phyloP scores from a whole-genome alignment of 2,329 filamentous ascomycete genomes.

The Aspergillus tubingensis region DNA sequence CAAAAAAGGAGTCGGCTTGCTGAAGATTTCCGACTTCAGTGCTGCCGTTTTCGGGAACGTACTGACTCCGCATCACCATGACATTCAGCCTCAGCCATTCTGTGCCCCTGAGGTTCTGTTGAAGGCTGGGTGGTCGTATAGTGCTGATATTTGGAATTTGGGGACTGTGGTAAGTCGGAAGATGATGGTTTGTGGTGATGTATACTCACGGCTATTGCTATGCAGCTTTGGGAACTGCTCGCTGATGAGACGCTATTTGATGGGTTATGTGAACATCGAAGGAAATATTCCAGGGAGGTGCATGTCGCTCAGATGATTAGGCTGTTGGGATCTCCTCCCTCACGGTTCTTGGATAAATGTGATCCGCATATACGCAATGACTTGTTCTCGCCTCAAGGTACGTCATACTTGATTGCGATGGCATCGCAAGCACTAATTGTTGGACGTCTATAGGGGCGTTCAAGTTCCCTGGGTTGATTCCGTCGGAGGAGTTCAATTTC shows the following conservation, averaged over 20 bases:
- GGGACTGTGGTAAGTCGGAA: constrained; percentile 26
- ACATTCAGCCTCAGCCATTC: constrained; percentile 44
- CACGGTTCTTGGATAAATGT: constrained; percentile 13
- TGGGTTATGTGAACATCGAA: constrained; percentile 8
- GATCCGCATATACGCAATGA: constrained; percentile 4
- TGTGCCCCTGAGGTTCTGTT: constrained; percentile 37
- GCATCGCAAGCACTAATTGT: constrained; percentile 12
- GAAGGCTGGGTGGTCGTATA: constrained; percentile 32
- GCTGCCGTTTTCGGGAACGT: constrained; percentile 28
- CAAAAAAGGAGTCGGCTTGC: constrained; percentile 21
- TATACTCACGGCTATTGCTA: not conserved
- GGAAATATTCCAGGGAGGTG: constrained; percentile 22
- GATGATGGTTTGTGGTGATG: not conserved
- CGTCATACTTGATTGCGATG: not conserved
- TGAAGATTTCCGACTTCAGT: constrained; percentile 35
- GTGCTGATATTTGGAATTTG: constrained; percentile 40
- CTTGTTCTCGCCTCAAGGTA: constrained; percentile 22
- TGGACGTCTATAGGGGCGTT: constrained; percentile 19
- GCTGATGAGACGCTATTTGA: constrained; percentile 33
- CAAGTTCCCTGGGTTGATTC: constrained; percentile 25
- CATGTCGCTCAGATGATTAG: constrained; percentile 28
- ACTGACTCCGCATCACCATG: constrained; percentile 40
- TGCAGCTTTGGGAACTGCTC: constrained; percentile 37
- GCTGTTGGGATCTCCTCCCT: constrained; percentile 28
- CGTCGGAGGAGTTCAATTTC: constrained; percentile 21